These are phyloP conservation scores for Cryptosporidium meleagridis DNA, from an alignment of 169 alveolate species.

Conservation along the genomic window DNA sequence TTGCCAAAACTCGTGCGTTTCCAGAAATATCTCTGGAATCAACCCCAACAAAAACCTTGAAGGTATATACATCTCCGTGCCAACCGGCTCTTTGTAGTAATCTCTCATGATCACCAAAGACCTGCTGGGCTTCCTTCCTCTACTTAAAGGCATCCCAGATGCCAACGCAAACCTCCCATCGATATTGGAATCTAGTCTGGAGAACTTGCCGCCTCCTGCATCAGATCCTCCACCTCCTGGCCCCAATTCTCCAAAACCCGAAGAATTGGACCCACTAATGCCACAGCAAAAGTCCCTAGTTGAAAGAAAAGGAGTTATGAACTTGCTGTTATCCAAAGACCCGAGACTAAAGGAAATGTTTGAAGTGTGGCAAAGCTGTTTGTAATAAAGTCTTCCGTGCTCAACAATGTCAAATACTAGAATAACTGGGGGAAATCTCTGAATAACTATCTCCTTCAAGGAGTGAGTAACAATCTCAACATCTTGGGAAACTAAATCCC, in stretches of 20 bases:
- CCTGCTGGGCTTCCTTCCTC: conserved; percentile 48
- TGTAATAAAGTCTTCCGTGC: conserved; percentile 80
- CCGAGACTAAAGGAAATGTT: conserved; percentile 79
- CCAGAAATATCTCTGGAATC: conserved; percentile 79
- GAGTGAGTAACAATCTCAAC: conserved; percentile 65
- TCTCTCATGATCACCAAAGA: conserved; percentile 59
- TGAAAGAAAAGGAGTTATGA: conserved; percentile 56
- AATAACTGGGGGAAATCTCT: conserved; percentile 78
- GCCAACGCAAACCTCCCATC: conserved; percentile 76
- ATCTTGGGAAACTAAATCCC: not conserved
- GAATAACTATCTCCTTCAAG: conserved; percentile 78
- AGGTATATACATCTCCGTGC: conserved; percentile 78
- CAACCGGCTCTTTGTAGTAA: conserved; percentile 19
- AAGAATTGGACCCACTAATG: not conserved
- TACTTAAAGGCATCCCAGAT: conserved; percentile 16
- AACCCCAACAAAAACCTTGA: conserved; percentile 78
- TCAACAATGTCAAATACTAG: conserved; percentile 80
- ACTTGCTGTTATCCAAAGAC: conserved; percentile 74
- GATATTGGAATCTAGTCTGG: conserved; percentile 18
- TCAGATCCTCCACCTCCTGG: not conserved
- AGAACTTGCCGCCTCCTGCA: not conserved
- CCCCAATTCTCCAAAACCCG: not conserved
- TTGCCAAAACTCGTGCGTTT: conserved; percentile 83
- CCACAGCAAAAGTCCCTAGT: conserved; percentile 2
- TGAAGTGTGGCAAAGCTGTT: conserved; percentile 81